Base-by-base conservation (phyloP, 805 yeast genomes). In the Huiozyma sinensis region DNA sequence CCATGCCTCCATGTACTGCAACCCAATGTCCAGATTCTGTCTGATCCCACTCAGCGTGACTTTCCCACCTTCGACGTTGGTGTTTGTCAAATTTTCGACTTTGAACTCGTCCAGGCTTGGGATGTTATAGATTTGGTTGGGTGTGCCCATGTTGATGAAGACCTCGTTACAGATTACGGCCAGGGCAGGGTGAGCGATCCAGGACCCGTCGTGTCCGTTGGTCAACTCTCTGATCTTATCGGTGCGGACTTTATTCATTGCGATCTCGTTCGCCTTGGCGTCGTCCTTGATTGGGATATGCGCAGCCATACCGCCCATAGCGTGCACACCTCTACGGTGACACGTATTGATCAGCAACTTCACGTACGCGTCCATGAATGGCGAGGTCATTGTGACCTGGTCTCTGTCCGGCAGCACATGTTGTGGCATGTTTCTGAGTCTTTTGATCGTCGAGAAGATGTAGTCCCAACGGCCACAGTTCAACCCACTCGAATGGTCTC, bases 401-500 rank as follows among this genome's bases (percentile, higher is more conserved):
- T 78, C 77, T 63, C 94, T 71, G 67, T 83, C 83, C n/a, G 94
- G 92, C 50, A 83, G 68, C 47, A 83, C 71, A 57, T 77, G 79
- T 39, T 73, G 74, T 42, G 77, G 74, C 55, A 77, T 75, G 65
- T 79, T 81, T 67, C 88, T 75, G 52, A 83, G 72, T 37, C 83
- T 71, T 65, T 83, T 83, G 63, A 83, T 82, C 49, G 85, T 81
- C 34, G 85, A 78, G 68, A 83, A 83, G 65, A 83, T 83, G 67
- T 83, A 83, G 65, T 83, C 94, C 90, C 92, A 83, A 67, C 94
- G 75, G 54, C 94, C 94, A 72, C 92, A 83, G 68, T 83, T 83
- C 64, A 83, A 72, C 45, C 92, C 94, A 7, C 83, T 74, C 43
- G 83, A 80, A 63, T 83, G 94, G 42, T 77, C 79, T 63, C 87